Conservation (phyloP, 805 yeast genomes). For the Candida easanensis region DNA sequence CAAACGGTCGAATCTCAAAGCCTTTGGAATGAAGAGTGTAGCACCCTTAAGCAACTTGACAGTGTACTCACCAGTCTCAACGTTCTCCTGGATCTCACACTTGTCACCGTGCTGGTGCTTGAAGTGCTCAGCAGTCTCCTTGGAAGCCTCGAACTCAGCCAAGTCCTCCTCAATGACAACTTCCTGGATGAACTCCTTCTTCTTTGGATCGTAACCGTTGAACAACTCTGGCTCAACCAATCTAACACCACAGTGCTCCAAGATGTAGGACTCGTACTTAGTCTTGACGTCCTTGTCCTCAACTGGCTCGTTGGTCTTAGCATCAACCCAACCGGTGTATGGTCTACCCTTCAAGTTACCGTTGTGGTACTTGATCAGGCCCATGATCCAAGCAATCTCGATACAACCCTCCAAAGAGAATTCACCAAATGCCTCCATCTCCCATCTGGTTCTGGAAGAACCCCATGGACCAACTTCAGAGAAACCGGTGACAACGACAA, state of each 20-base stretch:
- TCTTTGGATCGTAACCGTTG: constrained; percentile 90
- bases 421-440: constrained; percentile 94
- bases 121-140: constrained; percentile 94
- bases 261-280: constrained; percentile 84
- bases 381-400: constrained; percentile 99
- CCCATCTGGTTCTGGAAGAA: constrained; percentile 98
- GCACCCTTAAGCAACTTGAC: constrained; percentile 94
- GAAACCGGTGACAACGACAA: constrained; percentile 95
- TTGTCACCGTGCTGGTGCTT: constrained; percentile 90
- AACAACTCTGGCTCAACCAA: constrained; percentile 94
- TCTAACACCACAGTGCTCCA: constrained; percentile 96
- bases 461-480: constrained; percentile 99
- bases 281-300: constrained; percentile 92
- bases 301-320: constrained; percentile 87
- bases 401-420: constrained; percentile 96
- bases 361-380: constrained; percentile 90
- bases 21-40: constrained; percentile 82
- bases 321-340: constrained; percentile 96
- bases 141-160: constrained; percentile 92
- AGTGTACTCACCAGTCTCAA: constrained; percentile 88
- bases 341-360: constrained; percentile 87
- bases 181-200: constrained; percentile 92
- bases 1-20: constrained; percentile 60
- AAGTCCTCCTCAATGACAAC: constrained; percentile 94
- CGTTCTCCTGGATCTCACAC: constrained; percentile 86